Base-by-base conservation (phyloP, 1,284 basidiomycete species). In the Athelia sp. region DNA sequence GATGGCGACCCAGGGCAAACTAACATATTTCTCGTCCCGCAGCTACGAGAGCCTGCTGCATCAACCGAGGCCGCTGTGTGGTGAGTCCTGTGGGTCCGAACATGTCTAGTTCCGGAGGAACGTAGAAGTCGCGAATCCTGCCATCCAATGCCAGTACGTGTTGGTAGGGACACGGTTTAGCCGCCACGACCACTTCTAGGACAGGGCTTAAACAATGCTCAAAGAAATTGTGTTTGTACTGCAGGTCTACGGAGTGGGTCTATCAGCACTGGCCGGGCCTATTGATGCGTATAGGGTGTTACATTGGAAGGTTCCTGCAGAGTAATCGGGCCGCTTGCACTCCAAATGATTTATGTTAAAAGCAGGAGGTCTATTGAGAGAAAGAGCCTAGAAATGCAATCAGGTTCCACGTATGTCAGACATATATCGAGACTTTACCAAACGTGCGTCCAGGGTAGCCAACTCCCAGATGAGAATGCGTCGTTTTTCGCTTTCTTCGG, bases 341-440 rank as follows among this genome's bases (percentile, higher is more conserved):
- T 89, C 84, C 53, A 89, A 82, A 58, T 87, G 84, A 6, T 79
- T 68, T 49, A 84, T 70, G 44, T 74, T 78, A 49, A 87, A 79
- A 10, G 84, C 88, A 2, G 84, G 84, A 2, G 83, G 87, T n/a
- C 85, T 76, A 24, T 84, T 87, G 51, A 87, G 82, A n/a, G 84
- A 88, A 45, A 89, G 70, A 54, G 81, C 84, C 87, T 87, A 23
- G 23, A 29, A 44, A 36, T 17, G n/a, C n/a, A 43, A 34, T 38
- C 42, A 42, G 51, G 13, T 11, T n/a, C n/a, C n/a, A n/a, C n/a
- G n/a, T n/a, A n/a, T n/a, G n/a, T n/a, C n/a, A n/a, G n/a, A n/a
- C n/a, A n/a, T n/a, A n/a, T n/a, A n/a, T n/a, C n/a, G n/a, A n/a
- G n/a, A n/a, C n/a, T 71, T 54, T 59, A 87, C 85, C 78, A 88